phyloP scores from a whole-genome alignment of 2,329 filamentous ascomycete genomes.

The Xylariaceae sp. region DNA sequence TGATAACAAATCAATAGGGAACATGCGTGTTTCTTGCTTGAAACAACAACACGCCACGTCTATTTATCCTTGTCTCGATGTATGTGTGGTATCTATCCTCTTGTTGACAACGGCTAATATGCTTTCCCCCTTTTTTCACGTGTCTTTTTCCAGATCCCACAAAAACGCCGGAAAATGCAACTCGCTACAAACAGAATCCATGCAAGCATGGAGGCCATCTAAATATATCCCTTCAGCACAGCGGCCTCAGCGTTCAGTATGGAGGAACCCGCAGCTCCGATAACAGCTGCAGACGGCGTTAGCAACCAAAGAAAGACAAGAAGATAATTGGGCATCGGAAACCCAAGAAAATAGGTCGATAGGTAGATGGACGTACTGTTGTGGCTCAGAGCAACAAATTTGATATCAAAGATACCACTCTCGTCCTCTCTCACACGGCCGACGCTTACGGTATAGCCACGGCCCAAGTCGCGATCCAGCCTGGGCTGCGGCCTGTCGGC shows the following conservation, averaged over 20 bases:
- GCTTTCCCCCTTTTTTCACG: too few species aligned
- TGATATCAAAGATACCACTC: constrained; percentile 85
- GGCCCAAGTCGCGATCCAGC: constrained; percentile 77
- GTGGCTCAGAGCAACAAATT: constrained; percentile 90
- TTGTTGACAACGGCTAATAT: too few species aligned
- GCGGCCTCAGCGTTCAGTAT: constrained; percentile 93
- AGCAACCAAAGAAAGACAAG: background rate
- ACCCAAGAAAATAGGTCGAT: too few species aligned
- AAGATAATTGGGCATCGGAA: too few species aligned
- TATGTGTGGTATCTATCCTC: too few species aligned
- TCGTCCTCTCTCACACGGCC: constrained; percentile 82
- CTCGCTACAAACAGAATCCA: background rate
- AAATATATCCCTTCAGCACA: constrained; percentile 81
- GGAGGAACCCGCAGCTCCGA: constrained; percentile 91
- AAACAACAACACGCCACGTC: too few species aligned
- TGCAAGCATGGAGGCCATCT: constrained; percentile 19
- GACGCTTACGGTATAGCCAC: constrained; percentile 86
- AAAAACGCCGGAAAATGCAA: constrained; percentile 10
- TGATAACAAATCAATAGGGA: too few species aligned
- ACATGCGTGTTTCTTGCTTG: too few species aligned
- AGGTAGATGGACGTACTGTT: constrained; percentile 45
- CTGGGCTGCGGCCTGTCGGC: constrained; percentile 85
- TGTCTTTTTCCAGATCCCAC: constrained; percentile 2
- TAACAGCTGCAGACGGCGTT: constrained; percentile 56
- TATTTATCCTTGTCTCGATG: too few species aligned